Evolutionary conservation across 2,329 filamentous ascomycete genomes (phyloP), one percentile per base, ranked within the genome.

Genomic region (Coniochaeta ligniaria): DNA sequence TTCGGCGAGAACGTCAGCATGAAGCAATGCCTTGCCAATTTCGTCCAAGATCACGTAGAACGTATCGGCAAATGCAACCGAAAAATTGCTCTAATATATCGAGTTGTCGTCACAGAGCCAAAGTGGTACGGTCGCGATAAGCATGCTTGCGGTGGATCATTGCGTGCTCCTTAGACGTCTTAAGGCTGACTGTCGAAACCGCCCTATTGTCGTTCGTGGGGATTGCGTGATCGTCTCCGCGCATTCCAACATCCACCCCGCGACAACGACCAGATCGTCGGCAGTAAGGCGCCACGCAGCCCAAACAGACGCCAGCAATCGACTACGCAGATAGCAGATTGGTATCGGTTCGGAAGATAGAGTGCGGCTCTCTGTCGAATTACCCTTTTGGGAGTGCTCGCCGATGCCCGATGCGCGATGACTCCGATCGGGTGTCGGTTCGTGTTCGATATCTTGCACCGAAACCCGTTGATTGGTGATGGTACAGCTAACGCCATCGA

Each of bases 211-310:
- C 57, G 57, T 16, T 2, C 38, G 38, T 22, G 24, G 60, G 62
- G 66, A 70, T 70, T 63, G 64, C 67, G 66, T 65, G 63, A 68
- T 69, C 61, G 36, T 33, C 60, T 61, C 63, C 62, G 60, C 63
- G 65, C 65, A 66, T 70, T 67, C 57, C 67, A 69, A 64, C 66
- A 70, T 66, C 60, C 24, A 26, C 24, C 31, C 56, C 52, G 28
- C 33, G 43, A 45, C 7, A 16, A 56, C 28, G 36, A 41, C 41
- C 35, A 16, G 16, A 11, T 26, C 2, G 26, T 12, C 43, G 43
- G 43, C 43, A 47, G 20, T 47, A 47, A 36, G 47, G 14, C 26
- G 26, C 47, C 22, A 26, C 43, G 43, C 43, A 52, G 26, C 33
- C 12, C 61, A 33, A 54, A 36, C 26, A 35, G 33, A 28, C 24